These are phyloP conservation scores for Chrysanthemum lavandulifolium DNA, from an alignment of 129 eudicot genomes.

Conservation along the genomic window DNA sequence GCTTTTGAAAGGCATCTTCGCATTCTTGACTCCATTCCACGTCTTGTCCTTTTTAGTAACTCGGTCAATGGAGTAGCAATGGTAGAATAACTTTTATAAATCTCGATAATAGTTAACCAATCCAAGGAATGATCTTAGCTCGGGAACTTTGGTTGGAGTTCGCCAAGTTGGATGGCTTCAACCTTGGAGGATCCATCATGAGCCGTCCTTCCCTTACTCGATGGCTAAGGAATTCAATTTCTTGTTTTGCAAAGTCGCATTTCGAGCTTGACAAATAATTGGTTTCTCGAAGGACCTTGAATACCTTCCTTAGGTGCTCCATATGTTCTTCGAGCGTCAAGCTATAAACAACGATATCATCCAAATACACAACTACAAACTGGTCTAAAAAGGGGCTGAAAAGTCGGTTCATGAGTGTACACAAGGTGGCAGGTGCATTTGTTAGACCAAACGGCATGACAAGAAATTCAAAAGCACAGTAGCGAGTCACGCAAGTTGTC, in stretches of 20 bases:
- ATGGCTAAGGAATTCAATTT: neutral
- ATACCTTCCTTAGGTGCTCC: neutral
- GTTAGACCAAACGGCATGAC: no score
- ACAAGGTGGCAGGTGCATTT: no score
- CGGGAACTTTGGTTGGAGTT: neutral
- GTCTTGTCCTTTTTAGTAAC: neutral
- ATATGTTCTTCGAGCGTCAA: no score
- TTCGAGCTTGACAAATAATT: neutral
- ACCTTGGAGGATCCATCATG: neutral
- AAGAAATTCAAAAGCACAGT: no score
- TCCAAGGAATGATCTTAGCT: neutral
- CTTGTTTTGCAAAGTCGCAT: neutral
- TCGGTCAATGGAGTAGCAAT: neutral
- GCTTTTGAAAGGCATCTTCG: constrained; percentile 4
- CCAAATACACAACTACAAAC: neutral
- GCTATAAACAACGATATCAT: neutral
- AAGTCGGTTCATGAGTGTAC: no score
- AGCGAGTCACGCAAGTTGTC: no score
- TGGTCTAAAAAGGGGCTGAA: no score
- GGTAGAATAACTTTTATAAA: neutral
- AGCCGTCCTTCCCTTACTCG: neutral
- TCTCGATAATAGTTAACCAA: neutral
- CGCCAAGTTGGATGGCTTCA: neutral
- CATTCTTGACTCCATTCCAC: constrained; percentile 1
- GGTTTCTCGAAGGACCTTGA: neutral